Percentiles rank a stretch among this genome's conserved stretches.
Evolutionary conservation across 768 basidiomycete species (phyloP).

Genomic region (Lentinus brumalis): DNA sequence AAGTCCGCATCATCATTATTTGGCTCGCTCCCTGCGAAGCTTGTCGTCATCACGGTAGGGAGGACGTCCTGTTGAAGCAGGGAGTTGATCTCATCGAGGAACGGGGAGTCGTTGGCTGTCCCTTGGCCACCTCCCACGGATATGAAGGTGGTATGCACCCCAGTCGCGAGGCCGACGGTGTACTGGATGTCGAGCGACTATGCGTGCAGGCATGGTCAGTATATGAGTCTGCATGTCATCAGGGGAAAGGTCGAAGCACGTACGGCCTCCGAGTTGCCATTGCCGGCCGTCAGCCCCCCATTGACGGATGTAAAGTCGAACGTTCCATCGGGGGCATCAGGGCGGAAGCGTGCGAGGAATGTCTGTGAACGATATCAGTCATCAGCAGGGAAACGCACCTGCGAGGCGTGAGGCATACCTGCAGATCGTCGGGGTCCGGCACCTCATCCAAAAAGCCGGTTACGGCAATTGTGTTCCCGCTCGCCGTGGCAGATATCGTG

Average conservation of each 20-base stretch:
- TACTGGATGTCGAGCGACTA: conserved; percentile 37
- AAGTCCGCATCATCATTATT: no score
- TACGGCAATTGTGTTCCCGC: conserved; percentile 30
- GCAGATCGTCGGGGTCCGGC: conserved; percentile 22
- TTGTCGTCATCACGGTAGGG: conserved; percentile 64
- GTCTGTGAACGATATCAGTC: no score
- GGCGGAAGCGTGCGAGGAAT: no score
- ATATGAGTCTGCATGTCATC: no score
- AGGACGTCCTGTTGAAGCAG: conserved; percentile 44
- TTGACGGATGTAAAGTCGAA: no score
- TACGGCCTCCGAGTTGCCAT: background rate
- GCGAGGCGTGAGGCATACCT: background rate
- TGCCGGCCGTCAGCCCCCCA: no score
- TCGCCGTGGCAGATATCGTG: conserved; percentile 16
- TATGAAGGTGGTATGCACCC: conserved; percentile 27
- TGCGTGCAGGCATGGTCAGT: no score
- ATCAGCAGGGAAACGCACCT: no score
- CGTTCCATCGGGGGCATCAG: no score
- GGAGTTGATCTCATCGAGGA: conserved; percentile 56
- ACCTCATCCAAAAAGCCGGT: conserved; percentile 33
- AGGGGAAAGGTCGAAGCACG: no score
- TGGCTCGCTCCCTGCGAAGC: conserved; percentile 33
- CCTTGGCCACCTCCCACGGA: no score
- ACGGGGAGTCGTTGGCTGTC: background rate
- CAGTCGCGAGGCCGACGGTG: conserved; percentile 31